phyloP scores from a whole-genome alignment of 148 eudicot species.

The Simmondsia chinensis region DNA sequence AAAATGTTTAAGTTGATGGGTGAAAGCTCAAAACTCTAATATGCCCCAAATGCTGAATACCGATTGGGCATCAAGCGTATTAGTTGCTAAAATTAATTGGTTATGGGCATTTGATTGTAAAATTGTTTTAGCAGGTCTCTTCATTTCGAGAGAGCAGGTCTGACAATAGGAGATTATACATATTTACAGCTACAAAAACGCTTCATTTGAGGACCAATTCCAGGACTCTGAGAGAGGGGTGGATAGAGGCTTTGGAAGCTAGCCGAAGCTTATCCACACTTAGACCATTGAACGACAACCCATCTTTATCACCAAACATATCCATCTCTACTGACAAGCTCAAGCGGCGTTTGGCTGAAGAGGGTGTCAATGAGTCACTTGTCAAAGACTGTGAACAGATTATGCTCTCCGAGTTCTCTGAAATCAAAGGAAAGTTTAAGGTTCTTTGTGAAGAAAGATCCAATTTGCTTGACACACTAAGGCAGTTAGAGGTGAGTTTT shows the following conservation, averaged over 20 bases:
- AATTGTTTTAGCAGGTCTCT: slow-evolving; percentile 47
- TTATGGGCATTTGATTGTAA: slow-evolving; percentile 9
- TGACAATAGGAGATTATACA: slow-evolving; percentile 72
- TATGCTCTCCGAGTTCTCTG: slow-evolving; percentile 73
- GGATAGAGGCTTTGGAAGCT: slow-evolving; percentile 76
- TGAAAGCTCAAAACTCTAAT: too few relatives aligned
- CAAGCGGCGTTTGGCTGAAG: slow-evolving; percentile 65
- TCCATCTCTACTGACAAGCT: slow-evolving; percentile 73
- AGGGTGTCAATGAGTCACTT: slow-evolving; percentile 61
- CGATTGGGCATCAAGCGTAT: too few relatives aligned
- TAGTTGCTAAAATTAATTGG: background rate
- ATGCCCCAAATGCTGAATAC: too few relatives aligned
- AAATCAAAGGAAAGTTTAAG: slow-evolving; percentile 53
- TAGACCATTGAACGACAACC: slow-evolving; percentile 40
- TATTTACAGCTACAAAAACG: slow-evolving; percentile 90
- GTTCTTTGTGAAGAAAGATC: slow-evolving; percentile 65
- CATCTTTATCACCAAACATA: slow-evolving; percentile 30
- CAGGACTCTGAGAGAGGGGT: slow-evolving; percentile 51
- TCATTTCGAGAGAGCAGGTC: slow-evolving; percentile 86
- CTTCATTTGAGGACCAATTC: slow-evolving; percentile 74
- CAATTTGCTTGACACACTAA: slow-evolving; percentile 69
- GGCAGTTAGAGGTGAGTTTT: slow-evolving; percentile 70
- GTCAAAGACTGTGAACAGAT: slow-evolving; percentile 90
- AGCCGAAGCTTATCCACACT: slow-evolving; percentile 39
- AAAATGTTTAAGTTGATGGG: too few relatives aligned